These are phyloP conservation scores for Lantana camara DNA, from an alignment of 257 asterid genomes.

Conservation along the genomic window DNA sequence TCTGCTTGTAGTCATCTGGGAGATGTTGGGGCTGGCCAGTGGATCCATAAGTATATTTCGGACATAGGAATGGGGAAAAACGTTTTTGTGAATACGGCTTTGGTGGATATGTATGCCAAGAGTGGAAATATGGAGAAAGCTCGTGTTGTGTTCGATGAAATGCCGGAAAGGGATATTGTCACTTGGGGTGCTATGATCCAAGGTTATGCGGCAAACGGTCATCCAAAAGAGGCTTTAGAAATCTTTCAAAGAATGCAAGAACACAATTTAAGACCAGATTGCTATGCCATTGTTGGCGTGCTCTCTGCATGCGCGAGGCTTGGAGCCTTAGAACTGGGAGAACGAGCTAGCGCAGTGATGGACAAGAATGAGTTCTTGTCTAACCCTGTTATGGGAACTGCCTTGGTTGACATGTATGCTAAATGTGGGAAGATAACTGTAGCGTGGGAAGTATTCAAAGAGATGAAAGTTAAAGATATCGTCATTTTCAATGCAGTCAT, in stretches of 20 bases:
- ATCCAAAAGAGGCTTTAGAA: conserved; percentile 17
- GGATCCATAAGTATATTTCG: conserved; percentile 16
- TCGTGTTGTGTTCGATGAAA: conserved; percentile 1
- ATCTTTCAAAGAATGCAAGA: neutral
- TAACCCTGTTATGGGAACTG: conserved; percentile 5
- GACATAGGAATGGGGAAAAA: conserved; percentile 21
- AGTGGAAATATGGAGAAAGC: conserved; percentile 20
- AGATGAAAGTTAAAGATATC: conserved; percentile 26
- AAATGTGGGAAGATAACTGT: conserved; percentile 11
- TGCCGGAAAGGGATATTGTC: conserved; percentile 11
- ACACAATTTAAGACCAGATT: neutral
- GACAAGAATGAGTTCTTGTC: neutral
- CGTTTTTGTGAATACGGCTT: conserved; percentile 12
- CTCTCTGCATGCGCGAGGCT: conserved; percentile 50
- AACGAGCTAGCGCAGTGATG: conserved; percentile 33
- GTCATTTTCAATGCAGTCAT: conserved; percentile 46
- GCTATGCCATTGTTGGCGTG: conserved; percentile 40
- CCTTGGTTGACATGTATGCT: conserved; percentile 17
- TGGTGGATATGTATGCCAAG: conserved; percentile 1
- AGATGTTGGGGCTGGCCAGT: conserved; percentile 3
- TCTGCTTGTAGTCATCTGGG: conserved; percentile 18
- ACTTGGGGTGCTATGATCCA: conserved; percentile 21
- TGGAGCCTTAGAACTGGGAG: conserved; percentile 50
- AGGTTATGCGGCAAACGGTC: conserved; percentile 16
- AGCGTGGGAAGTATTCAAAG: conserved; percentile 4